Conservation (phyloP, 768 basidiomycete species). For the Pholiota conissans region DNA sequence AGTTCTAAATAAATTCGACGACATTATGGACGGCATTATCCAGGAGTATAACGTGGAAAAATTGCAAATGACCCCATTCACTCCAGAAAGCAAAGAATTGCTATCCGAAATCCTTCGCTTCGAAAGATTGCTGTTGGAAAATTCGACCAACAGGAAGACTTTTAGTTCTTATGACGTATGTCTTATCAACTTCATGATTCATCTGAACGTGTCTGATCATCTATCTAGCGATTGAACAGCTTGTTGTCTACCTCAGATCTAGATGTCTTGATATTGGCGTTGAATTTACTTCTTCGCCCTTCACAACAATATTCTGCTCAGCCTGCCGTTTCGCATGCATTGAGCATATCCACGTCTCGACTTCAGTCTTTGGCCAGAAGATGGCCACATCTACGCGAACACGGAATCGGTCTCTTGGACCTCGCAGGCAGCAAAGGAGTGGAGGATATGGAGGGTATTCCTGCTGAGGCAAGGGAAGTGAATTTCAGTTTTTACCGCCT, state of each 20-base stretch:
- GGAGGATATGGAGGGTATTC: constrained; percentile 59
- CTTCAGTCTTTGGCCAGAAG: constrained; percentile 82
- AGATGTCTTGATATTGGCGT: constrained; percentile 79
- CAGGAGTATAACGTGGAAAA: constrained; percentile 84
- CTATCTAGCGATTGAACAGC: constrained; percentile 78
- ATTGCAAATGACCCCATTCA: constrained; percentile 79
- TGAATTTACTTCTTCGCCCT: constrained; percentile 87
- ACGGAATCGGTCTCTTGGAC: constrained; percentile 74
- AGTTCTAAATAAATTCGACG: constrained; percentile 94
- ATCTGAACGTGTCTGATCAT: constrained; percentile 8
- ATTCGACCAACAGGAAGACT: constrained; percentile 96
- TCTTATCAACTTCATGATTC: constrained; percentile 17
- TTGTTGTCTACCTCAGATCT: constrained; percentile 87
- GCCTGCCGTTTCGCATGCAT: constrained; percentile 77
- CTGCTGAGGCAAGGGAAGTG: constrained; percentile 74
- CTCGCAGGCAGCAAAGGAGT: constrained; percentile 58
- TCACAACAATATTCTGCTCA: constrained; percentile 94
- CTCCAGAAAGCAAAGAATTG: constrained; percentile 68
- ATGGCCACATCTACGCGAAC: constrained; percentile 82
- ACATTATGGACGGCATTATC: constrained; percentile 80
- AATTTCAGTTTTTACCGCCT: constrained; percentile 81
- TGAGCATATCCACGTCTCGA: constrained; percentile 80
- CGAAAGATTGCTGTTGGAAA: constrained; percentile 88
- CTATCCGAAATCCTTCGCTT: constrained; percentile 86
- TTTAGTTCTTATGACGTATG: constrained; percentile 96